phyloP scores from a whole-genome alignment of 306 rosid genomes.

The Citrullus amarus region DNA sequence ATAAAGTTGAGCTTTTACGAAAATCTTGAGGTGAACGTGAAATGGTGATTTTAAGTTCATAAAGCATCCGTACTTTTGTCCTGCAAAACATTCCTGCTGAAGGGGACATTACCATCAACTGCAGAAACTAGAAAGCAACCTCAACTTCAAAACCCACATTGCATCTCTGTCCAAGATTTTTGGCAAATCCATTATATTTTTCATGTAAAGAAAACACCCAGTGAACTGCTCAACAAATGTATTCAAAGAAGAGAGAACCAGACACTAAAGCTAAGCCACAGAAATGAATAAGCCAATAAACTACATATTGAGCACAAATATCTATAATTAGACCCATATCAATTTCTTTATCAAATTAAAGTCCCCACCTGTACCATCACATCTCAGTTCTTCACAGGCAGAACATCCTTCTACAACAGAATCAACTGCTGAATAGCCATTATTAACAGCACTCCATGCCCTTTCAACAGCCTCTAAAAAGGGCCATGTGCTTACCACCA shows the following conservation, averaged over 20 bases:
- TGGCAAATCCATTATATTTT: background rate
- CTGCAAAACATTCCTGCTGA: background rate
- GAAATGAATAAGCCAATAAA: background rate
- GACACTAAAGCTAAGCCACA: background rate
- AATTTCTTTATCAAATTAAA: conserved; percentile 5
- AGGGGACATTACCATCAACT: background rate
- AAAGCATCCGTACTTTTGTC: background rate
- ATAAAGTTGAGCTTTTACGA: background rate
- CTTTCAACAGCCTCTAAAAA: conserved; percentile 81
- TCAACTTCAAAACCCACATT: background rate
- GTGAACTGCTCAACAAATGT: background rate
- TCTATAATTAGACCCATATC: background rate
- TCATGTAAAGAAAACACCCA: background rate
- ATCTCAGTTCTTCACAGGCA: conserved; percentile 72
- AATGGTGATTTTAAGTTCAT: background rate
- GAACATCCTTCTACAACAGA: conserved; percentile 88
- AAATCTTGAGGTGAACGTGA: background rate
- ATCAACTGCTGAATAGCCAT: conserved; percentile 70
- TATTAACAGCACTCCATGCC: conserved; percentile 68
- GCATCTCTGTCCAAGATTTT: background rate
- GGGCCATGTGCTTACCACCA: conserved; percentile 95
- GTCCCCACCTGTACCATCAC: conserved; percentile 85
- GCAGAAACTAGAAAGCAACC: background rate
- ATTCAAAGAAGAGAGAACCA: background rate
- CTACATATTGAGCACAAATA: background rate